Evolutionary conservation across 106 monocot genomes (phyloP), one percentile per base, ranked within the genome.

Genomic region (Phalaenopsis equestris): DNA sequence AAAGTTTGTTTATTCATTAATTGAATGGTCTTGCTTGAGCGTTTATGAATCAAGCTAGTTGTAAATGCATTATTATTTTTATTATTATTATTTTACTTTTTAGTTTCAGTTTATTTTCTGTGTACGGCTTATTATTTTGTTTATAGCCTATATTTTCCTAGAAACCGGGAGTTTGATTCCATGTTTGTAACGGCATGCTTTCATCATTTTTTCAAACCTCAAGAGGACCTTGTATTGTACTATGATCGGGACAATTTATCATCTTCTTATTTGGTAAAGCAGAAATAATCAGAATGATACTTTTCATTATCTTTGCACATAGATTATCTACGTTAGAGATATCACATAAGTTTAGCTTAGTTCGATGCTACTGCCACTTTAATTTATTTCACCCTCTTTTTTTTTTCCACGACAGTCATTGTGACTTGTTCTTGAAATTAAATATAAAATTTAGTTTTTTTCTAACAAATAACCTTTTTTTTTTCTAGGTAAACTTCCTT

Each of bases 401-500:
- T 65, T 65, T 24, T 24, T 6, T 14, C 43, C 43, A 30, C 17
- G 64, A 23, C 64, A 23, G 14, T 19, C n/a, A 19, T 61, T 5
- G n/a, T 61, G 61, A 19, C 14, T 58, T 58, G 48, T 48, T 8
- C 7, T 48, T 48, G 11, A 1, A 65, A 24, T 65, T 24, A 65
- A 15, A 72, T 72, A 72, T 72, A 41, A 41, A 41, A 30, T 38
- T 72, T 16, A 30, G 39, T 39, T 72, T 42, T 56, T 81, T 36
- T 65, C 42, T 42, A 43, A 18, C 42, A 23, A 58, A 46, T 10
- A 6, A 30, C 30, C 30, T 30, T 30, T 30, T 6, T 77, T 42
- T 79, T 73, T 17, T 16, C 24, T 83, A 90, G 90, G 83, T 90
- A 8, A 83, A 78, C 41, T 83, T 90, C 80, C 90, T 90, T 79